phyloP scores from a whole-genome alignment of 306 rosid genomes.

The Quercus berberidifolia region DNA sequence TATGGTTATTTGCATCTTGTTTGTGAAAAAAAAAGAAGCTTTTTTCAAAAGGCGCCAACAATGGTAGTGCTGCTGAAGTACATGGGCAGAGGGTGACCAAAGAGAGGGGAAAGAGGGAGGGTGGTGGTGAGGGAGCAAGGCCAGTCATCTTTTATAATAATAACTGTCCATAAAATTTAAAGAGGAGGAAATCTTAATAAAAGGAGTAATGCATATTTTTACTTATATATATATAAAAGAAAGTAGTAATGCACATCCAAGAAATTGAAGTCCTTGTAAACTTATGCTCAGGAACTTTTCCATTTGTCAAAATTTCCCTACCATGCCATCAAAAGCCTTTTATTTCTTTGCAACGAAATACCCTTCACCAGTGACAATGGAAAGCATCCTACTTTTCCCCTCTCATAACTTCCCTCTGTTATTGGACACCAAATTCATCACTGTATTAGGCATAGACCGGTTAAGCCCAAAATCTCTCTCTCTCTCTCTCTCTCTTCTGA shows the following conservation, averaged over 20 bases:
- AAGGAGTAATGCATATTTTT: not conserved
- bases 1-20: not conserved
- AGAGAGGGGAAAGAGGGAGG: not conserved
- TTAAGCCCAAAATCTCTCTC: not conserved
- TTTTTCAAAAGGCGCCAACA: not conserved
- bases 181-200: not conserved
- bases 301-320: no score
- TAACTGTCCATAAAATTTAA: not conserved
- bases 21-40: not conserved
- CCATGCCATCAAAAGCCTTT: not conserved
- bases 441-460: not conserved
- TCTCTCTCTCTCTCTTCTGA: not conserved
- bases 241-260: not conserved
- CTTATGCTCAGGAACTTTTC: not conserved
- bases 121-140: not conserved
- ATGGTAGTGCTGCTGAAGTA: not conserved
- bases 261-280: not conserved
- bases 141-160: not conserved
- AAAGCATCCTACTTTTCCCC: not conserved
- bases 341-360: not conserved
- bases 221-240: no score
- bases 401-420: not conserved
- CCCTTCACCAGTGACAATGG: not conserved
- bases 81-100: not conserved
- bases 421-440: not conserved